phyloP scores from a whole-genome alignment of 495 filamentous ascomycete species.

The Cercophora scortea region DNA sequence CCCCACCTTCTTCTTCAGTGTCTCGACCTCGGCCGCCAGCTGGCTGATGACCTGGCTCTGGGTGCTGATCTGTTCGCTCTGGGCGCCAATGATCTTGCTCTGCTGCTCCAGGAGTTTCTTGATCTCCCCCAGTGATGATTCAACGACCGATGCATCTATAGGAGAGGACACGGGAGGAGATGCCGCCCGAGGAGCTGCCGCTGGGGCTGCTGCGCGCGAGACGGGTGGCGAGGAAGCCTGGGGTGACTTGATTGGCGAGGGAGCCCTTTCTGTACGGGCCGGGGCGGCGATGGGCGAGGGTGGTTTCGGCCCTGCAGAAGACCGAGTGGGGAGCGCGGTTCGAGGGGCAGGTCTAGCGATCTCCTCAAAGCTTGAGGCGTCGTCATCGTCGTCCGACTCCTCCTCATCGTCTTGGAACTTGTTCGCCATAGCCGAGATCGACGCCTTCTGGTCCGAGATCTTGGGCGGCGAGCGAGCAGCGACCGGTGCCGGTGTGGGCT shows the following conservation, averaged over 20 bases:
- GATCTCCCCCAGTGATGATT: slow-evolving; percentile 50
- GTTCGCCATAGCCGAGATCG: slow-evolving; percentile 72
- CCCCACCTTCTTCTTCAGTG: slow-evolving; percentile 57
- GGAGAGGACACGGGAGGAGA: slow-evolving; percentile 6
- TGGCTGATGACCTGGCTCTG: slow-evolving; percentile 53
- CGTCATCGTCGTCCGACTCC: slow-evolving; percentile 50
- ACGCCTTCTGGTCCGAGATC: slow-evolving; percentile 74
- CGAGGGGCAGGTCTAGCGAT: slow-evolving; percentile 51
- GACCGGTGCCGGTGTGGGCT: slow-evolving; percentile 35
- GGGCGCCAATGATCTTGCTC: slow-evolving; percentile 47
- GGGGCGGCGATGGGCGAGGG: slow-evolving; percentile 18
- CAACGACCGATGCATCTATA: slow-evolving; percentile 20
- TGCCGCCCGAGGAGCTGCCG: slow-evolving; percentile 14
- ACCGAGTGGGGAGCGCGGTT: slow-evolving; percentile 17
- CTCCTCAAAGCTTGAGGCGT: slow-evolving; percentile 77
- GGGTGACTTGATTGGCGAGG: slow-evolving; percentile 26
- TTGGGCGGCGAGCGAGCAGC: slow-evolving; percentile 52
- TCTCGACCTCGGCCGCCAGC: slow-evolving; percentile 61
- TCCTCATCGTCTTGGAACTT: slow-evolving; percentile 76
- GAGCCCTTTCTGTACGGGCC: slow-evolving; percentile 19
- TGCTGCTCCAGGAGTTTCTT: slow-evolving; percentile 57
- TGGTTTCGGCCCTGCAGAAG: slow-evolving; percentile 6
- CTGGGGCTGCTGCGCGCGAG: slow-evolving; percentile 5
- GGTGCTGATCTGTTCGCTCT: slow-evolving; percentile 51
- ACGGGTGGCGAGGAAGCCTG: slow-evolving; percentile 14